Evolutionary conservation across 441 rosid genomes (phyloP), one percentile per base, ranked within the genome.

Genomic region (Adansonia rubrostipa): DNA sequence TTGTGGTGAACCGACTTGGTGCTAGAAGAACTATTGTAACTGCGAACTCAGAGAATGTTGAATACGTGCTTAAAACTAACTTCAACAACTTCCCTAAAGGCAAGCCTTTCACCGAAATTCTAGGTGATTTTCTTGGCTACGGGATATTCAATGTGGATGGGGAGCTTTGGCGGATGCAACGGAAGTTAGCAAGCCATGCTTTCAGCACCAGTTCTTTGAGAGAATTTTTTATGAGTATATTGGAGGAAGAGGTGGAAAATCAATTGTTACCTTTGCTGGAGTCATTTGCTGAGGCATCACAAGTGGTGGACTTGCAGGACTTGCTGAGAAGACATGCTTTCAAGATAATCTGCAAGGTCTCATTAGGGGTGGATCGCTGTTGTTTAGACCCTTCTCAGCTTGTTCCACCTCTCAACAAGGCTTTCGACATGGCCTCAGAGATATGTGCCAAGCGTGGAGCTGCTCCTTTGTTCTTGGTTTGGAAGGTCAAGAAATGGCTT

Each of bases 401-500:
- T 0, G 82, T 14, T 33, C 79, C 86, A 0, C 86, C 86, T 24
- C 86, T 93, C 0, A 85, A 84, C 5, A 78, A 65, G 73, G 92
- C 98, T 58, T 92, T 91, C 19, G 93, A 92, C 75, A 72, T 79
- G 24, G 96, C 97, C 4, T 88, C 95, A 0, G 87, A 74, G 80
- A 87, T 89, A 74, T 85, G 86, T 15, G 94, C 97, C n/a, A 77
- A 79, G 76, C 89, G 98, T 8, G 94, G 89, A 53, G 85, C 91
- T 10, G 93, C 89, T 3, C 88, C 97, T 24, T 71, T 93, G 71
- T 86, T 78, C 69, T 48, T 86, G 17, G 83, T 92, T 11, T 93
- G 98, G 97, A 93, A 90, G 91, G 66, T 92, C 7, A 92, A 92
- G 86, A 87, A 87, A 77, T 79, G 82, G 81, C 80, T 91, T 7